Base-by-base conservation (phyloP, 2,329 filamentous ascomycete genomes). In the Aspergillus texensis region DNA sequence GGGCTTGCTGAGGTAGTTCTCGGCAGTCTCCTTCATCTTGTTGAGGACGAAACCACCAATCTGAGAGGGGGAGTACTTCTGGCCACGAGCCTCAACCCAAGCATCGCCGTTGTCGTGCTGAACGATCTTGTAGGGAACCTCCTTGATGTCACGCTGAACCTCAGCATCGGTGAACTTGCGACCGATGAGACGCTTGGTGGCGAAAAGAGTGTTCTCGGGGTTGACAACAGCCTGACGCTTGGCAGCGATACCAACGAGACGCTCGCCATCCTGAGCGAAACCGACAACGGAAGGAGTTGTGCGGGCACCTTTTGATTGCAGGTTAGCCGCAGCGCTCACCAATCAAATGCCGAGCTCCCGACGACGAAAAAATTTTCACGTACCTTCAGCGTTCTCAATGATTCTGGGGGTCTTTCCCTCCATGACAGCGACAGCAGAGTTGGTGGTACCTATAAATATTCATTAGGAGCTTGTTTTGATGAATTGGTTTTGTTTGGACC, bases 1-100 rank as follows among this genome's bases (percentile, higher is more conserved):
- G 65, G 88, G 88, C 86, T 93, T 96, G 83, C 91, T 89, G 70
- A 97, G 88, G 84, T 96, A 97, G 67, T 91, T 86, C 85, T 97
- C 94, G 70, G 94, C 94, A 58, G 94, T 98, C 87, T 97, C 94
- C 89, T 96, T 97, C 94, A 97, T 97, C 89, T 98, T 97, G 81
- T 93, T 90, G 74, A 98, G 88, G 70, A 97, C 87, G 81, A 97
- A 97, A 77, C 94, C 94, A 87, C 94, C 94, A 69, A 98, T 92
- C 82, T 98, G 94, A n/a, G 94, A 97, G 62, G 94, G 94, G 70
- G 94, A 97, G 86, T 97, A 97, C 82, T 94, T 96, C 83, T 97
- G 89, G 77, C 90, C 93, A 72, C 93, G 93, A 73, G 94, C 92
- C 81, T 94, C 89, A 68, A 98, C 91, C 94, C 94, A 97, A 67